Base-by-base conservation (phyloP, 805 yeast genomes). In the Yarrowia keelungensis region DNA sequence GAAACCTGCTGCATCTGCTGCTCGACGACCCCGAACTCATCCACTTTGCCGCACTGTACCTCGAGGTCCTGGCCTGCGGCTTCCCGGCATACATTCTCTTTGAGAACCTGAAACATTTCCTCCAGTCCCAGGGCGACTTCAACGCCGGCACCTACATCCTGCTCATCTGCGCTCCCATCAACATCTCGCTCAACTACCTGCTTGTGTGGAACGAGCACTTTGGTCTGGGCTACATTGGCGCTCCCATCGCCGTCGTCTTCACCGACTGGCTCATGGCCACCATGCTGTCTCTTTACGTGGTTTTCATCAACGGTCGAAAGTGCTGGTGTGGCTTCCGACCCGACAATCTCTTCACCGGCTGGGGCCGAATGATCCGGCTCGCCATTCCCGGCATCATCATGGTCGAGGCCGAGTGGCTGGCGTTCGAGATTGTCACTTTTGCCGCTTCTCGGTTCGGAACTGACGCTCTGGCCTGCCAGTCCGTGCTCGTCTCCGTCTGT, bases 371-470 rank as follows among this genome's bases (percentile, higher is more conserved):
- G 79, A 80, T 83, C 51, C 82, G 80, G 65, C 80, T 89, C 67
- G 91, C 92, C 0, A 73, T 88, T 5, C 89, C 91, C 0, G 92
- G 94, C 12, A 83, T 89, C 38, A 76, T 89, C 39, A 89, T 89
- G 87, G 82, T 88, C 22, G 90, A 87, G 75, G 87, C 91, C 15
- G 94, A 89, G 75, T 88, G 87, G 76, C 75, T 88, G 51, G 90
- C 92, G 0, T 89, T 88, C 76, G 94, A 89, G 74, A 78, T 88
- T 41, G 80, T 89, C 79, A 88, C 93, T 0, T 77, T 89, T 58
- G 84, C 88, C 58, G 85, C 92, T 11, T 84, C 92, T 0, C 83
- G 84, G 69, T 84, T 89, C 72, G 93, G 94, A 11, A 87, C 91
- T 0, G 81, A 82, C 5, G 84, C 85, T 49, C 77, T 89, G 66